Base-by-base conservation (phyloP, 352 stramenopile genomes). In the Pythium dissotocum region DNA sequence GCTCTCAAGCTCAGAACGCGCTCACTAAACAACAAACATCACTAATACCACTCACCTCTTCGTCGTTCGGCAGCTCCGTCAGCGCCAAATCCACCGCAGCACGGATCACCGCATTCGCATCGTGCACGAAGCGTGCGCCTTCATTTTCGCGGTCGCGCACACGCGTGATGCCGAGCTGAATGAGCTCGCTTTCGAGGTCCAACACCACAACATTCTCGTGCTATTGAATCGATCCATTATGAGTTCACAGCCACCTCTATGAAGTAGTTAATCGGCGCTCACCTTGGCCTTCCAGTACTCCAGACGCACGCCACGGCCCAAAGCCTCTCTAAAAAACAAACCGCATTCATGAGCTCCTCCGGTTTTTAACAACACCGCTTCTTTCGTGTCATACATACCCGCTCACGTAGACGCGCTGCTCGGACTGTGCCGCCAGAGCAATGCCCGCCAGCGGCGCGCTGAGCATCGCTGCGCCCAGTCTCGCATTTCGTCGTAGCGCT, bases 261-360 rank as follows among this genome's bases (percentile, higher is more conserved):
- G 1, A 26, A 10, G 38, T 7, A 18, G 49, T 12, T 14, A 42
- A 21, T 18, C 24, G 24, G 16, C 10, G 64, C 71, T 4, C 33
- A 93, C 87, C 77, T 94, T 89, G 33, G 87, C 87, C 73, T 95
- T 95, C 87, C 87, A 95, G 55, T 90, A 76, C 71, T 95, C 87
- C 18, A 94, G 77, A 38, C 87, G 87, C 53, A 95, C 82, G 58
- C 85, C 87, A 54, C 86, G 79, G 48, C 87, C 87, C 33, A 95
- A 68, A 9, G 84, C 85, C 69, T 95, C 85, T 6, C 87, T 95
- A 55, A 18, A 63, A 1, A 58, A 42, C 13, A 18, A 18, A 38
- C 13, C 49, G 30, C 30, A 56, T n/a, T 59, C 48, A 62, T 61
- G 33, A 64, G 46, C 33, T 46, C 4, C 32, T 14, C 52, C 16